Evolutionary conservation across 202 grass and related monocot species (phyloP), one percentile per base, ranked within the genome.

Genomic region (Tripidium arundinaceum): DNA sequence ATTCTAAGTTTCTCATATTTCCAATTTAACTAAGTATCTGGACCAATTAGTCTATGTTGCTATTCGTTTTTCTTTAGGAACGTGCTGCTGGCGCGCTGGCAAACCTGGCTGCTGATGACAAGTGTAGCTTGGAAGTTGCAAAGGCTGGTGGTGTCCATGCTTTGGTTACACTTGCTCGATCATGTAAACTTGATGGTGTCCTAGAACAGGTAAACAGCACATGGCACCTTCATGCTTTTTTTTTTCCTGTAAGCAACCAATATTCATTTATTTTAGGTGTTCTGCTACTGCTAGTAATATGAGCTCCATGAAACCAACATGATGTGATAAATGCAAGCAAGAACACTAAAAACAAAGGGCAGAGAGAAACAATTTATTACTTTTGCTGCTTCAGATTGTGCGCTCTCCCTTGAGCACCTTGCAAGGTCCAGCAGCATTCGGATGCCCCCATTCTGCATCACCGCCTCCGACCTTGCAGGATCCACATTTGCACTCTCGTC

Each of bases 71-170:
- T 70, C 42, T 70, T 70, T 84, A 99, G 97, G 97, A 99, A 93
- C 91, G 97, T 70, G 93, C 97, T 72, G 93, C 97, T 79, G 97
- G 97, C 67, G 97, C 92, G 15, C 88, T 99, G 74, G 97, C 97
- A 81, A 99, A 99, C 85, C 71, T 99, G 68, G 97, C 97, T 83
- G 97, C 97, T 84, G 97, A 99, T 63, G 93, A 99, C 80, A 99
- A 99, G 77, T 99, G 97, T 54, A 99, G 97, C 75, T 78, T 99
- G 87, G 97, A 99, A 83, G 91, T 99, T 79, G 97, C 97, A 67
- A 89, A 85, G 66, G 87, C 97, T 83, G 97, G 97, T 78, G 97
- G 97, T 81, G 90, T 99, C 41, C 90, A 91, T 87, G 97, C 97
- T 90, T 87, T 99, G 84, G 93, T 99, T 66, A 93, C 66, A 60